Percentiles rank a stretch among this genome's conserved stretches.
phyloP scores from a whole-genome alignment of 2,329 filamentous ascomycete species.

The Lithohypha guttulata region DNA sequence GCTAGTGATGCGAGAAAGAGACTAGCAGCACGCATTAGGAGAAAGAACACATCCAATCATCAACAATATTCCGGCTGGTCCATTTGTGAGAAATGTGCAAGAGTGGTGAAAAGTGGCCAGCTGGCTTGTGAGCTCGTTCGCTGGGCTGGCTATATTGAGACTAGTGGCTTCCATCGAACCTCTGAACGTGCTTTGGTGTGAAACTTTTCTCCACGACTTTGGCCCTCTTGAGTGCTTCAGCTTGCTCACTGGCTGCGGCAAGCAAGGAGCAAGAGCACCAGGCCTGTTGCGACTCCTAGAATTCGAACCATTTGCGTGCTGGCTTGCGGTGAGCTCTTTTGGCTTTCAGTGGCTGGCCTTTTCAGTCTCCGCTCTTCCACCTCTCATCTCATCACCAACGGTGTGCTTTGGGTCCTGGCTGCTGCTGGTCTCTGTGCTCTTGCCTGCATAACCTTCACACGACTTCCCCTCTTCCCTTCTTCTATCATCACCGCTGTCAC shows the following conservation, averaged over 20 bases:
- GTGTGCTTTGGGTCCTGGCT: neutral
- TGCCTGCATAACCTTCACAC: conserved; percentile 8
- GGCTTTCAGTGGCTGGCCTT: neutral
- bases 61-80: no score
- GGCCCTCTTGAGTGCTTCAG: neutral
- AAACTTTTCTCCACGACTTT: conserved; percentile 9
- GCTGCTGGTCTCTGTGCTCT: conserved; percentile 3
- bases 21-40: no score
- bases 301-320: no score
- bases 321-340: neutral
- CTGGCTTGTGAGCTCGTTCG: no score
- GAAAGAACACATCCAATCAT: no score
- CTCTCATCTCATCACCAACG: conserved; percentile 2
- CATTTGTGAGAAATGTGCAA: no score
- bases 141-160: no score
- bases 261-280: neutral
- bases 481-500: conserved; percentile 5
- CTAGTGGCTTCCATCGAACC: no score
- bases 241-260: neutral
- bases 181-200: conserved; percentile 6
- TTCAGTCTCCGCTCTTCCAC: conserved; percentile 2
- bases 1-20: no score
- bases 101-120: no score
- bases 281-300: no score
- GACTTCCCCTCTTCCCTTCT: conserved; percentile 3